phyloP scores from a whole-genome alignment of 768 basidiomycete species.

The Rhizopogon sp. region DNA sequence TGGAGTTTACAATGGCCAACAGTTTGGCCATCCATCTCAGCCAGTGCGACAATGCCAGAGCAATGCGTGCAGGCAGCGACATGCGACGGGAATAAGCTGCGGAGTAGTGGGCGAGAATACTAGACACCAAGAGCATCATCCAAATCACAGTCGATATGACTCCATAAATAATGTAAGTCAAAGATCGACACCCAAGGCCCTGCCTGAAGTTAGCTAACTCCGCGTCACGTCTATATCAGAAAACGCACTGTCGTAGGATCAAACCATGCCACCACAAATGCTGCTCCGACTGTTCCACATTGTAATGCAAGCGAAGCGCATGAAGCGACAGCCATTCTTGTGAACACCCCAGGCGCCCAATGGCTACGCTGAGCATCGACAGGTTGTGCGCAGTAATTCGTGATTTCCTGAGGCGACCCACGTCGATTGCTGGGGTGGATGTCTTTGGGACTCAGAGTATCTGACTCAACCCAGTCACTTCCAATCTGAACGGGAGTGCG shows the following conservation, averaged over 20 bases:
- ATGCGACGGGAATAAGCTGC: neutral
- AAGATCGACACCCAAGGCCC: slow-evolving; percentile 18
- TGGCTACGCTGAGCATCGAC: neutral
- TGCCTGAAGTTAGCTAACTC: neutral
- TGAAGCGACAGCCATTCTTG: slow-evolving; percentile 15
- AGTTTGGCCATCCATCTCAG: slow-evolving; percentile 19
- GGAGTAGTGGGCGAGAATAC: neutral
- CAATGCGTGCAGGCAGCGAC: neutral
- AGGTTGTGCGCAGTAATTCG: neutral
- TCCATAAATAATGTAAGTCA: slow-evolving; percentile 15
- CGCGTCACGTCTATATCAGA: too few relatives aligned
- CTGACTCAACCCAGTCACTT: neutral
- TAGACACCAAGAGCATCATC: slow-evolving; percentile 12
- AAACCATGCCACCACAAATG: slow-evolving; percentile 15
- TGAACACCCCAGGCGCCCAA: slow-evolving; percentile 12
- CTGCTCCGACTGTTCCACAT: slow-evolving; percentile 20
- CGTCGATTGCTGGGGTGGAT: too few relatives aligned
- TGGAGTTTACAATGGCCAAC: slow-evolving; percentile 23
- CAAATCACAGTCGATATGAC: slow-evolving; percentile 14
- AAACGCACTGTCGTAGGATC: slow-evolving; percentile 14
- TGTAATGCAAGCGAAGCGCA: slow-evolving; percentile 12
- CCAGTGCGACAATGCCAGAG: slow-evolving; percentile 8
- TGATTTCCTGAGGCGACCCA: neutral
- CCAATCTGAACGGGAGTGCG: slow-evolving; percentile 5
- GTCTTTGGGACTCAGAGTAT: too few relatives aligned